These are phyloP conservation scores for Oidiodendron maius DNA, from an alignment of 495 filamentous ascomycete species.

Conservation along the genomic window DNA sequence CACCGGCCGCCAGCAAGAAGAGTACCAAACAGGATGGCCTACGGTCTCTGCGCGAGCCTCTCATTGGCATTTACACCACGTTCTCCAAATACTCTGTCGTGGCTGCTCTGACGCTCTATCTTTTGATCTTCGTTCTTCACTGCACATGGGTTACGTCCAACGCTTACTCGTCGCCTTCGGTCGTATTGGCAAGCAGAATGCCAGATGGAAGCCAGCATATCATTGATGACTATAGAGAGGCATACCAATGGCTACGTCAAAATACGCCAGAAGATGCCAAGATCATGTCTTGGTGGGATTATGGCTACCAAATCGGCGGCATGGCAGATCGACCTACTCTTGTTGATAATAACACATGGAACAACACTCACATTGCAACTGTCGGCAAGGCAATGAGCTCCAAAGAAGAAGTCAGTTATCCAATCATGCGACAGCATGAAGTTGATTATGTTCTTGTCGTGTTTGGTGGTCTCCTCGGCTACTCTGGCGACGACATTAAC, in stretches of 20 bases:
- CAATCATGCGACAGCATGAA: constrained; percentile 96
- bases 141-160: constrained; percentile 99
- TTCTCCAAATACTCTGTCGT: constrained; percentile 73
- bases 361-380: constrained; percentile 99
- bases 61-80: constrained; percentile 77
- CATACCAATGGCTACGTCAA: constrained; percentile 99
- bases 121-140: constrained; percentile 91
- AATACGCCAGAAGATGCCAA: constrained; percentile 93
- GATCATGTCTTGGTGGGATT: constrained; percentile 99
- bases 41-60: constrained; percentile 62
- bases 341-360: constrained; percentile 99
- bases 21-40: constrained; percentile 48
- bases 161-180: constrained; percentile 96
- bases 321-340: constrained; percentile 98
- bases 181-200: constrained; percentile 86
- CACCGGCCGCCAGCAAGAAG: constrained; percentile 34
- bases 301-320: constrained; percentile 98
- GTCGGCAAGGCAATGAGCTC: constrained; percentile 99
- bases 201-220: constrained; percentile 97
- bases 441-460: constrained; percentile 98
- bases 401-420: constrained; percentile 95
- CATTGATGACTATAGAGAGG: constrained; percentile 99
- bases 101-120: constrained; percentile 66
- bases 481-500: constrained; percentile 99
- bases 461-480: constrained; percentile 92